Conservation (phyloP, 179 eudicot species). For the Silene noctiflora region DNA sequence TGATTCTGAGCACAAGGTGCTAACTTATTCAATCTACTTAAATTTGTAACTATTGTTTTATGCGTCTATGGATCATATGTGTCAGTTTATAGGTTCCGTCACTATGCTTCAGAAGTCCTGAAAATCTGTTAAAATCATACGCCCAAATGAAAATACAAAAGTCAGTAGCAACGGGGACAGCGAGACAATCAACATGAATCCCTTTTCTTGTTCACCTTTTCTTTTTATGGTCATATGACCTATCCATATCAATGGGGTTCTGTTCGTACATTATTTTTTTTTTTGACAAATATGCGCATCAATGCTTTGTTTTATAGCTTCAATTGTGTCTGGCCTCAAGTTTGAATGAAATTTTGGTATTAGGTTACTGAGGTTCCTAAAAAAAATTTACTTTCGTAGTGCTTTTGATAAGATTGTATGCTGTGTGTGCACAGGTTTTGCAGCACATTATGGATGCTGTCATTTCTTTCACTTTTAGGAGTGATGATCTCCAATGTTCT, state of each 20-base stretch:
- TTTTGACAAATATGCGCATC: neutral
- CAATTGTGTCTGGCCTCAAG: neutral
- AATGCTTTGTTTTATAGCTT: neutral
- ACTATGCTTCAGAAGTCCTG: neutral
- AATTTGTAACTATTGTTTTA: neutral
- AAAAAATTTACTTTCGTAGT: neutral
- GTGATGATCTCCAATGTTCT: conserved; percentile 87
- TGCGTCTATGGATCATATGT: conserved; percentile 4
- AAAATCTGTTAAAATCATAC: neutral
- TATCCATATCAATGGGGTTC: neutral
- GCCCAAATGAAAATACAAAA: neutral
- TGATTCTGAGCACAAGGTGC: conserved; percentile 95
- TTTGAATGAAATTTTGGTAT: conserved; percentile 1
- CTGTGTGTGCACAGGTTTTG: conserved; percentile 60
- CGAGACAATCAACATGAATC: neutral
- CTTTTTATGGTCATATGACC: conserved; percentile 6
- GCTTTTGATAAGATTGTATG: conserved; percentile 14
- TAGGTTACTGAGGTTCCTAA: neutral
- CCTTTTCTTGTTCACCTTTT: neutral
- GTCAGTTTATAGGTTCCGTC: neutral
- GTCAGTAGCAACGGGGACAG: neutral
- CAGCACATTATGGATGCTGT: conserved; percentile 94
- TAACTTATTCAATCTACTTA: neutral
- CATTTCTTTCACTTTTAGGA: conserved; percentile 58
- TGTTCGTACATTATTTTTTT: neutral